Conservation (phyloP, 768 basidiomycete species). For the Termitomyces sp. region DNA sequence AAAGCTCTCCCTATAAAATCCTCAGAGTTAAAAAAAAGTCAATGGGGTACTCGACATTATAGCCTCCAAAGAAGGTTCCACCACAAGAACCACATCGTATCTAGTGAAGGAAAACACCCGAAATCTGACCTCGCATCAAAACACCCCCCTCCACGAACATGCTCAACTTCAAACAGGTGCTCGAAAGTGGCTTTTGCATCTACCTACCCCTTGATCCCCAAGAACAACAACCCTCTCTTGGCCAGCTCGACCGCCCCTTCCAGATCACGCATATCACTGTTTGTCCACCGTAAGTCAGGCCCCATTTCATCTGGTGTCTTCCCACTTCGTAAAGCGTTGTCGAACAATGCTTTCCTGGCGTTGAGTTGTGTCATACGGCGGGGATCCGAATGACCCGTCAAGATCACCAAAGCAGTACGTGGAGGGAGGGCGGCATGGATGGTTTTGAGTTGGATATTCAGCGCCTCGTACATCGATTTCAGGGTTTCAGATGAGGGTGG, state of each 20-base stretch:
- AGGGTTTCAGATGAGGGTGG: conserved; percentile 33
- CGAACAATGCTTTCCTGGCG: conserved; percentile 69
- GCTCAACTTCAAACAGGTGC: not conserved
- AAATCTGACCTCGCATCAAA: too few species aligned
- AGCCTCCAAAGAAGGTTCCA: not conserved
- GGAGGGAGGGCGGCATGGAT: conserved; percentile 71
- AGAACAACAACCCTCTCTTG: conserved; percentile 80
- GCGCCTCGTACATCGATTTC: conserved; percentile 34
- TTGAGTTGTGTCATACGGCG: conserved; percentile 73
- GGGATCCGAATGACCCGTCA: conserved; percentile 90
- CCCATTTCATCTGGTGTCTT: conserved; percentile 54
- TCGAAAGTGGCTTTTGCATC: not conserved
- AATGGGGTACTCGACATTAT: too few species aligned
- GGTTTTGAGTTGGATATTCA: conserved; percentile 58
- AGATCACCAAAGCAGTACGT: conserved; percentile 78
- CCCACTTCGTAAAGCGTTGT: conserved; percentile 54
- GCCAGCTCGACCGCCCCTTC: conserved; percentile 79
- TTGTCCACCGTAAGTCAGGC: conserved; percentile 66
- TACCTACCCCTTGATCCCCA: conserved; percentile 50
- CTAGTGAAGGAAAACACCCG: not conserved
- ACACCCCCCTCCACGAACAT: too few species aligned
- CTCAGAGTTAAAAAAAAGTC: too few species aligned
- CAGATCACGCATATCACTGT: conserved; percentile 70
- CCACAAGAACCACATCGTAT: not conserved
- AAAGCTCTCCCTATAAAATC: too few species aligned